Conservation (phyloP, 768 basidiomycete species). For the Pisolithus orientalis region DNA sequence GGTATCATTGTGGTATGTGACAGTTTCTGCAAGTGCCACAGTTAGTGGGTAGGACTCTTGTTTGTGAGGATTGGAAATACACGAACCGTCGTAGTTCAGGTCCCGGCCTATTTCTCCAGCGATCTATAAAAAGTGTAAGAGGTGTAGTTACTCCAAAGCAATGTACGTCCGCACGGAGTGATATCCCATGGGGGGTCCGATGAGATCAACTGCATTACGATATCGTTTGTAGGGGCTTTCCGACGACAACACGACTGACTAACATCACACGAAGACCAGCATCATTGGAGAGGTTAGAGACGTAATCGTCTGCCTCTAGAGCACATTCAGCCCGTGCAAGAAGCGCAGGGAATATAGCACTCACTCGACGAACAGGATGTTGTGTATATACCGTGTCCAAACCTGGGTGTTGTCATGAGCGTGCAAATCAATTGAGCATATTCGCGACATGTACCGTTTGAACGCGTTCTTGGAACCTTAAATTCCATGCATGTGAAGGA, state of each 20-base stretch:
- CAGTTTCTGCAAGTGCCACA: constrained; percentile 39
- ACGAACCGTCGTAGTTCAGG: constrained; percentile 51
- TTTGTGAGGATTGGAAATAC: not conserved
- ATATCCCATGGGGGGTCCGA: constrained; percentile 48
- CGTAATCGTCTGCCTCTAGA: constrained; percentile 64
- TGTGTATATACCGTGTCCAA: constrained; percentile 66
- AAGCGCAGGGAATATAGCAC: constrained; percentile 9
- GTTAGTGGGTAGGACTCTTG: not conserved
- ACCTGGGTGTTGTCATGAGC: constrained; percentile 31
- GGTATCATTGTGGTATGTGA: constrained; percentile 61
- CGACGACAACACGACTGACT: constrained; percentile 59
- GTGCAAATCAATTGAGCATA: not conserved
- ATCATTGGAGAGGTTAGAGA: constrained; percentile 34
- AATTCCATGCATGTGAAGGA: constrained; percentile 7
- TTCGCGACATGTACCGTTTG: constrained; percentile 30
- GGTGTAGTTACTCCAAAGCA: not conserved
- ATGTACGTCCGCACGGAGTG: constrained; percentile 42
- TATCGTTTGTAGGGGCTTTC: constrained; percentile 45
- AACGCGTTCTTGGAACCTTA: constrained; percentile 52
- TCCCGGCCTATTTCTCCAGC: constrained; percentile 58
- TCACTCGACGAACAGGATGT: constrained; percentile 61
- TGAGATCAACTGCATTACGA: constrained; percentile 42
- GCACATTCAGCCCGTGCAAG: constrained; percentile 4
- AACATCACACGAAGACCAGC: constrained; percentile 45
- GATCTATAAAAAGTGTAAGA: constrained; percentile 32